Conservation (phyloP, 441 rosid species). For the Eutrema salsugineum region DNA sequence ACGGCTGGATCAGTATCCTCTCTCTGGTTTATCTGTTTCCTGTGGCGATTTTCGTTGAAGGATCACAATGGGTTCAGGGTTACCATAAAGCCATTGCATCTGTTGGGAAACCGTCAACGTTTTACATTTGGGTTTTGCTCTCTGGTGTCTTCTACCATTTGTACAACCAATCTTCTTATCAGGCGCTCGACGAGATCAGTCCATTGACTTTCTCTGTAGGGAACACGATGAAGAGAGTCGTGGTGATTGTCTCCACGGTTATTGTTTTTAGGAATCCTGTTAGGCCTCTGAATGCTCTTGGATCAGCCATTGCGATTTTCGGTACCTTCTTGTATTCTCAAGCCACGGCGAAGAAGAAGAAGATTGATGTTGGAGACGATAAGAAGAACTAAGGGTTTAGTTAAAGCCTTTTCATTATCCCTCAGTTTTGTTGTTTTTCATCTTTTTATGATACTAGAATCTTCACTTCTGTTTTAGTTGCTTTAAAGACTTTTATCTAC, state of each 20-base stretch:
- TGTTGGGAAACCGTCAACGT: slow-evolving; percentile 64
- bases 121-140: slow-evolving; percentile 80
- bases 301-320: slow-evolving; percentile 81
- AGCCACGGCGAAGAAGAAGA: slow-evolving; percentile 70
- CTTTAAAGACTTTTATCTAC: slow-evolving; percentile 4
- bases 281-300: slow-evolving; percentile 88
- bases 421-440: slow-evolving; percentile 2
- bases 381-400: slow-evolving; percentile 42
- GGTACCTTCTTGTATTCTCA: slow-evolving; percentile 94
- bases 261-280: slow-evolving; percentile 95
- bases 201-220: slow-evolving; percentile 95
- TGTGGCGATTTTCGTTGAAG: slow-evolving; percentile 81
- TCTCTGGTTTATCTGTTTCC: slow-evolving; percentile 76
- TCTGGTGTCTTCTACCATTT: slow-evolving; percentile 89
- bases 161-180: slow-evolving; percentile 88
- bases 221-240: slow-evolving; percentile 93
- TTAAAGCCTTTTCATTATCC: neutral
- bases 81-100: slow-evolving; percentile 70
- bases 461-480: slow-evolving; percentile 5
- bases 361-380: slow-evolving; percentile 37
- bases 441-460: neutral
- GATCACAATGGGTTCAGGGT: slow-evolving; percentile 84
- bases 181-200: slow-evolving; percentile 94
- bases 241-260: slow-evolving; percentile 83
- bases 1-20: slow-evolving; percentile 78